phyloP scores from a whole-genome alignment of 2,329 filamentous ascomycete genomes.

The Rutstroemia sydowiana region DNA sequence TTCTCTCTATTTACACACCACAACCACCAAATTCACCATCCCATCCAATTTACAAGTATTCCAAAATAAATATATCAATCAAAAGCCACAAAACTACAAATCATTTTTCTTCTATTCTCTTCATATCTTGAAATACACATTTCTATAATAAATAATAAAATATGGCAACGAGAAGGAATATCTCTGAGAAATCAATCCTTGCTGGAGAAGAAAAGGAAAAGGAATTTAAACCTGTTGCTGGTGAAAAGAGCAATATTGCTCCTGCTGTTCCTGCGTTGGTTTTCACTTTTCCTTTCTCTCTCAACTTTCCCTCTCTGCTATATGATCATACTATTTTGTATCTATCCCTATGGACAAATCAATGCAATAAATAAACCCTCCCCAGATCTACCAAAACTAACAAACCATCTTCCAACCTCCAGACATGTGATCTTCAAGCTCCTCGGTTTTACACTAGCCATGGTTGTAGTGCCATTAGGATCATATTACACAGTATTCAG shows the following conservation, averaged over 20 bases:
- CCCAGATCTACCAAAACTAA: no score
- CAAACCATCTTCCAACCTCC: not conserved
- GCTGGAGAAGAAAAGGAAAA: constrained; percentile 53
- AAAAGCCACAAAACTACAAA: not conserved
- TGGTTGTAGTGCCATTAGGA: constrained; percentile 80
- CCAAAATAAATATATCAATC: not conserved
- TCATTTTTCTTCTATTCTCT: not conserved
- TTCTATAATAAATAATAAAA: constrained; percentile 18
- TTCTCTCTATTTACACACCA: not conserved
- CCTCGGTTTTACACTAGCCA: constrained; percentile 81
- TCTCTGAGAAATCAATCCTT: constrained; percentile 32
- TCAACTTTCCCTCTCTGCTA: not conserved
- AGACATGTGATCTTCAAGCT: constrained; percentile 87
- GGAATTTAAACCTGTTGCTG: constrained; percentile 33
- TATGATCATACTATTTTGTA: no score
- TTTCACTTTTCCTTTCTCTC: not conserved
- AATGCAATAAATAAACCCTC: no score
- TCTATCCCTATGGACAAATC: no score
- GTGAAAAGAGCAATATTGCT: constrained; percentile 62
- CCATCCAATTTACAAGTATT: not conserved
- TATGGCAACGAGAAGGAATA: constrained; percentile 68
- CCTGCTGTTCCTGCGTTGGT: constrained; percentile 71
- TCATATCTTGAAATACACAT: constrained; percentile 4
- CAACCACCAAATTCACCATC: no score
- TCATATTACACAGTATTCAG: constrained; percentile 81